A percentile compares a stretch with the other conserved stretches of the same genome.
phyloP scores from a whole-genome alignment of 805 yeast species.

The Ascoidea asiatica region DNA sequence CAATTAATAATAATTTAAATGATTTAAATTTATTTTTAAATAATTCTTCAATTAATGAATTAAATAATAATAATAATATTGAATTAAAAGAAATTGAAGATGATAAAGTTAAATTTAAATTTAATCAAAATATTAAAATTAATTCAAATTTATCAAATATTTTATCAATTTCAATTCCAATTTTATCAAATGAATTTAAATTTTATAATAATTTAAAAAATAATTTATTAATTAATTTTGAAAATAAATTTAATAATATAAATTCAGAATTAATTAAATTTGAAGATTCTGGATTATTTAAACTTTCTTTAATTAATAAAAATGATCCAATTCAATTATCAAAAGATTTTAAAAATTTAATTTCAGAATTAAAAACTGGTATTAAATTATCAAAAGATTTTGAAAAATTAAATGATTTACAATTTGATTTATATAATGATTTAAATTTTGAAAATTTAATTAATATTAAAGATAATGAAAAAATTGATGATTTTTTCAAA shows the following conservation, averaged over 20 bases:
- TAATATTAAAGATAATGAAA: conserved; percentile 23
- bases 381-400: conserved; percentile 46
- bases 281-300: conserved; percentile 73
- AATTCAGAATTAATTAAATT: conserved; percentile 47
- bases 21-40: conserved; percentile 58
- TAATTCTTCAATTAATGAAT: conserved; percentile 48
- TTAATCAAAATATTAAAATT: conserved; percentile 49
- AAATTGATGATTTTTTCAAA: conserved; percentile 20
- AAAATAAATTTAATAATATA: conserved; percentile 34
- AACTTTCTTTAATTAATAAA: conserved; percentile 49
- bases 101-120: conserved; percentile 19
- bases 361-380: conserved; percentile 37
- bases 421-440: conserved; percentile 28
- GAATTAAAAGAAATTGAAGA: conserved; percentile 33
- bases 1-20: conserved; percentile 55
- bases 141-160: conserved; percentile 52
- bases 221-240: conserved; percentile 38
- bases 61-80: conserved; percentile 62
- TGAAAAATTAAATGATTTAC: conserved; percentile 35
- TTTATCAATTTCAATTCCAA: conserved; percentile 76
- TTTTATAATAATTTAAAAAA: conserved; percentile 59
- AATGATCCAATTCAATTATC: conserved; percentile 50
- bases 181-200: conserved; percentile 47
- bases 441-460: conserved; percentile 21
- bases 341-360: conserved; percentile 45